Conservation (phyloP, 257 asterid genomes). For the Eustoma russellianum region DNA sequence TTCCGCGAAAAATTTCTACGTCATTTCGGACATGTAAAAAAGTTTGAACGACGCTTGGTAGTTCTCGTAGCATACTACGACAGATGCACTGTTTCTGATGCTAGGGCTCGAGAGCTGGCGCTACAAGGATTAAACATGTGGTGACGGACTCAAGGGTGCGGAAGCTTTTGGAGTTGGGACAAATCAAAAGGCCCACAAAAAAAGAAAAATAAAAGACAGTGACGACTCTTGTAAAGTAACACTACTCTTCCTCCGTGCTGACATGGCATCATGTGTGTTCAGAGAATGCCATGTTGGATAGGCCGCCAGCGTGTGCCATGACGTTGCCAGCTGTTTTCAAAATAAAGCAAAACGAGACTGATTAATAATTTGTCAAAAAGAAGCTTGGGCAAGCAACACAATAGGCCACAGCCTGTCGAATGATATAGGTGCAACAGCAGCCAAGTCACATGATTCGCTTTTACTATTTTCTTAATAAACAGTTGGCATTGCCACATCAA, state of each 20-base stretch:
- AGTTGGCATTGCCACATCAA: constrained; percentile 20
- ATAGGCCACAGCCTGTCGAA: constrained; percentile 27
- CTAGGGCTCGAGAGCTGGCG: too few relatives aligned
- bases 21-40: too few relatives aligned
- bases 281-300: constrained; percentile 40
- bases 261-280: constrained; percentile 34
- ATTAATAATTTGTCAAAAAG: neutral
- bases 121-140: too few relatives aligned
- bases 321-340: constrained; percentile 28
- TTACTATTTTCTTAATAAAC: constrained; percentile 6
- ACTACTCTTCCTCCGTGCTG: neutral
- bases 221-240: neutral
- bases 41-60: too few relatives aligned
- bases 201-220: too few relatives aligned
- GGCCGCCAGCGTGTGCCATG: constrained; percentile 31
- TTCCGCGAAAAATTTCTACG: too few relatives aligned
- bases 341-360: neutral
- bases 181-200: neutral
- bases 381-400: neutral
- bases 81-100: too few relatives aligned
- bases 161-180: too few relatives aligned
- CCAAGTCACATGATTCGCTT: constrained; percentile 29
- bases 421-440: constrained; percentile 24
- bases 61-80: too few relatives aligned
- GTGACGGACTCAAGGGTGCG: too few relatives aligned